Evolutionary conservation across 2,329 filamentous ascomycete species (phyloP), one percentile per base, ranked within the genome.

Genomic region (Penicillium sp.): DNA sequence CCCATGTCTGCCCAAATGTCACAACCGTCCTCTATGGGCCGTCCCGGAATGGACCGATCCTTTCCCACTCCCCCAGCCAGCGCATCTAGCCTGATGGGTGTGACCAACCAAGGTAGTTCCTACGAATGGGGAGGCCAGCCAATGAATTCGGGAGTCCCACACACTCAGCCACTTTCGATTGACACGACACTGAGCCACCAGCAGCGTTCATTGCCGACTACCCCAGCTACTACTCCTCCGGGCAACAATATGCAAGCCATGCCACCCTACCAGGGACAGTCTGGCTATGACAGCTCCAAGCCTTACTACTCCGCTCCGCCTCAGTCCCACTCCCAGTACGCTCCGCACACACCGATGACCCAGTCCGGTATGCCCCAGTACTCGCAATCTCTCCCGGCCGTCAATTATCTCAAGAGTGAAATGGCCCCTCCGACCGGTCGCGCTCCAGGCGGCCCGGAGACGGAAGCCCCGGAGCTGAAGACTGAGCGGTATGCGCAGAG

Each of bases 61-160:
- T 97, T 97, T 76, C 93, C 93, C 3, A 97, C 93, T 3, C 93
- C 93, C 35, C 93, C 93, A 1, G 91, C 93, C 0, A 97, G 91
- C 73, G 90, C 92, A n/a, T 95, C 92, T 0, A 91, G 92, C 75
- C 86, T 96, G 46, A 92, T 87, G 78, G 79, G 84, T 60, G 91
- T 96, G 83, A 87, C 87, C 46, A 84, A 84, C 63, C 87, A 89
- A 39, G 89, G 91, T 33, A 83, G 77, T 64, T 89, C 84, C 42
- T 96, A 93, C 73, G 89, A 93, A 71, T 97, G 93, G 91, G 82
- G 85, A 75, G 76, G 78, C 57, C 83, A 84, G 69, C 83, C 83
- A 61, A 88, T 91, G 81, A 83, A 78, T 60, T 82, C 83, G n/a
- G 75, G 73, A 21, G 78, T 83, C 48, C 86, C 88, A 69, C 81